A percentile compares a stretch with the other conserved stretches of the same genome.
Conservation (phyloP, 108 stramenopile genomes). For the Aurantiochytrium sp. region DNA sequence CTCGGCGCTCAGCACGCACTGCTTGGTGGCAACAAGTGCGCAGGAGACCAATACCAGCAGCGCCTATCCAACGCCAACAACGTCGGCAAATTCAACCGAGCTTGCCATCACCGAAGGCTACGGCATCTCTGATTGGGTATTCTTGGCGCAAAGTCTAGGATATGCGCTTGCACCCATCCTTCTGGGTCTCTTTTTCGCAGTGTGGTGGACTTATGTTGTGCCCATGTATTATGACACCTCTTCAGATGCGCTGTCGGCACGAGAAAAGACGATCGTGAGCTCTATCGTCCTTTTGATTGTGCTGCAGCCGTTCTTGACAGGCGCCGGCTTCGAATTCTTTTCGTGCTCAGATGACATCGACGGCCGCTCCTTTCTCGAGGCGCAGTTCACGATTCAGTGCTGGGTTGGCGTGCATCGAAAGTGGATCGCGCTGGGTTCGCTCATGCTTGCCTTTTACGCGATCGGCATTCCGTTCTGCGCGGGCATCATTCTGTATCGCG, state of each 20-base stretch:
- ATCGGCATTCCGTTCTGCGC: background rate
- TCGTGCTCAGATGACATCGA: background rate
- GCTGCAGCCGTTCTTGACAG: background rate
- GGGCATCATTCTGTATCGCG: background rate
- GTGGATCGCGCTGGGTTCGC: background rate
- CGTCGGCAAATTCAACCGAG: background rate
- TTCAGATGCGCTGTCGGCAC: background rate
- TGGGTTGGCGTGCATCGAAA: background rate
- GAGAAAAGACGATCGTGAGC: background rate
- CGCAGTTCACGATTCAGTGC: background rate
- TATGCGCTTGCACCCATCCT: background rate
- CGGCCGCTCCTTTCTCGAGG: background rate
- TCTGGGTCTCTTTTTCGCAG: background rate
- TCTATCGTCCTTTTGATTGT: background rate
- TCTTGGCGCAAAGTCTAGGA: background rate
- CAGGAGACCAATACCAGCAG: background rate
- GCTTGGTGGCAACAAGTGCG: background rate
- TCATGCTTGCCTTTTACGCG: background rate
- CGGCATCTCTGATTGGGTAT: background rate
- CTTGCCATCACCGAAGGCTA: background rate
- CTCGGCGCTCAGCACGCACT: slow-evolving; percentile 16
- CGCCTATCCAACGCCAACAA: background rate
- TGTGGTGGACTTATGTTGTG: background rate
- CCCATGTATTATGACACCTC: background rate
- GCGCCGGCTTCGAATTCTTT: background rate